Percentiles rank a stretch among this genome's conserved stretches.
Evolutionary conservation across 805 yeast species (phyloP).

Genomic region (Candida manassasensis): DNA sequence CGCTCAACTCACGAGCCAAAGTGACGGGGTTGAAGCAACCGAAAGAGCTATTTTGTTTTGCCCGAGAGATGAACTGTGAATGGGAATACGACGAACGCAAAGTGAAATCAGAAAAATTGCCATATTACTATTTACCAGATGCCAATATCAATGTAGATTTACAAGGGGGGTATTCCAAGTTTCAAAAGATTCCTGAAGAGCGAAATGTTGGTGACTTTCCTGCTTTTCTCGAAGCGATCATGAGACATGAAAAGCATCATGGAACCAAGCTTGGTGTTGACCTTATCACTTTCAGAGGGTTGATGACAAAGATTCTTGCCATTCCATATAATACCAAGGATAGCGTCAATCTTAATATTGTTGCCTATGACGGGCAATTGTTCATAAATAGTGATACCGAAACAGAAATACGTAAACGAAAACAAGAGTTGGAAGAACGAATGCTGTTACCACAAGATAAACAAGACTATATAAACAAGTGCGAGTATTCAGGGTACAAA

Average conservation of each 20-base stretch:
- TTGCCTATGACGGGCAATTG: constrained; percentile 70
- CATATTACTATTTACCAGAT: constrained; percentile 82
- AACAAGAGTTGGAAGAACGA: constrained; percentile 18
- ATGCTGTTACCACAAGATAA: constrained; percentile 17
- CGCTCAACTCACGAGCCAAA: constrained; percentile 47
- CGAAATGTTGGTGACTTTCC: constrained; percentile 52
- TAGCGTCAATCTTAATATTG: constrained; percentile 56
- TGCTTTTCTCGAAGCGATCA: constrained; percentile 53
- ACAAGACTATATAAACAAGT: constrained; percentile 26
- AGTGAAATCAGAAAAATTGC: constrained; percentile 47
- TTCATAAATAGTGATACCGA: constrained; percentile 53
- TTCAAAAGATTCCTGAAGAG: constrained; percentile 51
- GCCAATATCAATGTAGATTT: constrained; percentile 63
- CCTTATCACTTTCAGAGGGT: constrained; percentile 80
- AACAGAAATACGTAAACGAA: constrained; percentile 28
- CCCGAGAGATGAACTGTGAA: constrained; percentile 53
- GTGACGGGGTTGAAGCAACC: constrained; percentile 80
- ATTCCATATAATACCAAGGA: constrained; percentile 59
- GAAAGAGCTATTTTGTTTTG: constrained; percentile 66
- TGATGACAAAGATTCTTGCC: constrained; percentile 68
- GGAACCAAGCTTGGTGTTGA: constrained; percentile 51
- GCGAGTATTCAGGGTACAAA: constrained; percentile 72
- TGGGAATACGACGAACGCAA: constrained; percentile 34
- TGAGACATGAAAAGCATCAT: constrained; percentile 46
- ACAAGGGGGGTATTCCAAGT: constrained; percentile 57